phyloP scores from a whole-genome alignment of 2,329 filamentous ascomycete species.

The Cladophialophora immunda region DNA sequence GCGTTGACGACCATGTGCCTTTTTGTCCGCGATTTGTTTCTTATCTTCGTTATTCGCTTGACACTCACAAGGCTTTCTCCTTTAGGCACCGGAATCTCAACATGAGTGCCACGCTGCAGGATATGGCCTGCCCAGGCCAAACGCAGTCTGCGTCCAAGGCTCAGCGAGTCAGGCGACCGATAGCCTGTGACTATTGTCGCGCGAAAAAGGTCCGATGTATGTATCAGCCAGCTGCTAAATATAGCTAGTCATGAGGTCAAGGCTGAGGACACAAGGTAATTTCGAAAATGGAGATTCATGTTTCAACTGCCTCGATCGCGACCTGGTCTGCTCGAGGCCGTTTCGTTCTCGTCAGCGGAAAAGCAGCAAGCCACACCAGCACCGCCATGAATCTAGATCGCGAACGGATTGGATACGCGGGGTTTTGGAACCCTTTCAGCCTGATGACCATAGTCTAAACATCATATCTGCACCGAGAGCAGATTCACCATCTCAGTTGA shows the following conservation, averaged over 20 bases:
- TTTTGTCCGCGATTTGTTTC: no score
- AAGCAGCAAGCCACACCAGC: neutral
- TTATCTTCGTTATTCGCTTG: no score
- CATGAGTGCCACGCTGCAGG: no score
- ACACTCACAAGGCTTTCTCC: no score
- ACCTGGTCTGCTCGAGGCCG: neutral
- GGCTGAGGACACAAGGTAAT: neutral
- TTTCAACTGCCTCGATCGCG: conserved; percentile 38
- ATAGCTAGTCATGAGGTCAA: no score
- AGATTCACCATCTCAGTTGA: neutral
- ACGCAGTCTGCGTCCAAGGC: neutral
- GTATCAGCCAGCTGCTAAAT: neutral
- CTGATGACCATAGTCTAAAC: neutral
- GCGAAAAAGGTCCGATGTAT: conserved; percentile 18
- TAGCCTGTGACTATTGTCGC: conserved; percentile 14
- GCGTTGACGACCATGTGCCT: no score
- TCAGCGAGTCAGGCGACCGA: neutral
- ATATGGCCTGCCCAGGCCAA: neutral
- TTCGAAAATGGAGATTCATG: conserved; percentile 36
- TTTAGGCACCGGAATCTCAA: no score
- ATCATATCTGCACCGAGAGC: neutral
- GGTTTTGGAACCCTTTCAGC: neutral
- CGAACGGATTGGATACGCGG: neutral
- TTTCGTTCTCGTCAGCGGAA: neutral
- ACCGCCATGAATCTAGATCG: neutral